Conservation (phyloP, 306 rosid species). For the Sophora flavescens region DNA sequence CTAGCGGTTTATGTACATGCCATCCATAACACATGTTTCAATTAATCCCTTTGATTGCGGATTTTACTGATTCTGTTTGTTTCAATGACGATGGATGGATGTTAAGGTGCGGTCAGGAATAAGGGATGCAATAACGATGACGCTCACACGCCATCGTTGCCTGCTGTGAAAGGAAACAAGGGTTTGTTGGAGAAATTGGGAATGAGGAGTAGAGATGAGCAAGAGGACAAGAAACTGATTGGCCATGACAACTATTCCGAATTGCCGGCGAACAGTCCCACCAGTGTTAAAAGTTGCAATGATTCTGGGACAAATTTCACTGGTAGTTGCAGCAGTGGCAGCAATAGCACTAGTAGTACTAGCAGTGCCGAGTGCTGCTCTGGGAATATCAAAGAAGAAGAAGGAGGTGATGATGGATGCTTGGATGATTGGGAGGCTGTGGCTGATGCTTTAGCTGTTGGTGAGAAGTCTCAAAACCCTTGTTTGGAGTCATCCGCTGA, state of each 20-base stretch:
- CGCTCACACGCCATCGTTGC: slow-evolving; percentile 41
- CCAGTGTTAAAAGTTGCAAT: slow-evolving; percentile 40
- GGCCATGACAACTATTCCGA: slow-evolving; percentile 74
- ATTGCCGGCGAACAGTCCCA: slow-evolving; percentile 66
- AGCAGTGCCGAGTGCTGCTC: slow-evolving; percentile 86
- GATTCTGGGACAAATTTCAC: slow-evolving; percentile 85
- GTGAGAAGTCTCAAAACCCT: slow-evolving; percentile 63
- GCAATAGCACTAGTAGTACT: slow-evolving; percentile 56
- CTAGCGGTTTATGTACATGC: neutral
- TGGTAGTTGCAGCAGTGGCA: slow-evolving; percentile 66
- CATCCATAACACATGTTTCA: neutral
- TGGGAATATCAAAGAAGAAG: slow-evolving; percentile 80
- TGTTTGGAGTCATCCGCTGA: slow-evolving; percentile 53
- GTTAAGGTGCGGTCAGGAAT: slow-evolving; percentile 69
- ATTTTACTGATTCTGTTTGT: neutral
- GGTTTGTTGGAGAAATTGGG: slow-evolving; percentile 61
- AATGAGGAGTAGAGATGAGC: slow-evolving; percentile 50
- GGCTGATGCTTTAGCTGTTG: slow-evolving; percentile 94
- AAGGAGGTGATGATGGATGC: slow-evolving; percentile 76
- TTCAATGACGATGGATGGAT: slow-evolving; percentile 36
- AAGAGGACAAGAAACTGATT: slow-evolving; percentile 56
- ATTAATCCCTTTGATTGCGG: neutral
- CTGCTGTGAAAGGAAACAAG: slow-evolving; percentile 42
- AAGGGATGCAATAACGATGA: slow-evolving; percentile 65
- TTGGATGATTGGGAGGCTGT: slow-evolving; percentile 99